Percentiles rank a stretch among this genome's conserved stretches.
These are phyloP conservation scores for Lagenidium sp. DNA, from an alignment of 352 stramenopile species.

Conservation along the genomic window DNA sequence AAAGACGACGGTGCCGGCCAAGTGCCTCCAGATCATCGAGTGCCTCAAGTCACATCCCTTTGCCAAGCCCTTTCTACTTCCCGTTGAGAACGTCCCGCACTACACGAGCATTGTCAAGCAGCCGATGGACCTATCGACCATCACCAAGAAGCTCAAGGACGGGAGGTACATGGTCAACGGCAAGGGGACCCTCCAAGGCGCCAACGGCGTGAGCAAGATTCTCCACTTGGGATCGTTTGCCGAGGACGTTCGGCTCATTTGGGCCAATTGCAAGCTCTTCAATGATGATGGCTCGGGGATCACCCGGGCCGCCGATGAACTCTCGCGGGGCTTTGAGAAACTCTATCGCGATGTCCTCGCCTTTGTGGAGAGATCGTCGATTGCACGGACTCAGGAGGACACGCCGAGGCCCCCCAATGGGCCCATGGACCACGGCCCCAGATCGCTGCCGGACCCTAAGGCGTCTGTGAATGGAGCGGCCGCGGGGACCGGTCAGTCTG, in stretches of 20 bases:
- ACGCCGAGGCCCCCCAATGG: background rate
- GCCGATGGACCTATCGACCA: constrained; percentile 74
- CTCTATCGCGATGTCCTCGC: constrained; percentile 37
- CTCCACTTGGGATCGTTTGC: constrained; percentile 49
- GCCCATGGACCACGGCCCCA: no score
- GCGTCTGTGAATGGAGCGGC: no score
- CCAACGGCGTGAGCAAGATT: constrained; percentile 16
- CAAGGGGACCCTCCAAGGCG: constrained; percentile 12
- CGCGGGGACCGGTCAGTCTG: no score
- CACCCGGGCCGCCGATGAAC: constrained; percentile 53
- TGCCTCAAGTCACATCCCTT: constrained; percentile 72
- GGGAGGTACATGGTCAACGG: constrained; percentile 46
- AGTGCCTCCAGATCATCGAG: constrained; percentile 59
- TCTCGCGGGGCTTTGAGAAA: constrained; percentile 54
- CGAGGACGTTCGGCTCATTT: constrained; percentile 72
- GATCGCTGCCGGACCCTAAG: no score
- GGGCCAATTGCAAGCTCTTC: constrained; percentile 78
- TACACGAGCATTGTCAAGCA: constrained; percentile 73
- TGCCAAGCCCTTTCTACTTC: constrained; percentile 63
- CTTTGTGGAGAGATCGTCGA: constrained; percentile 10
- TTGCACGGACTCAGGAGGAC: constrained; percentile 7
- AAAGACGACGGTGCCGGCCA: constrained; percentile 43
- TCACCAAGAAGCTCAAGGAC: constrained; percentile 51
- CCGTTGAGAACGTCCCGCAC: constrained; percentile 66
- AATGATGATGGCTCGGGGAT: constrained; percentile 82